Evolutionary conservation across 1,284 basidiomycete genomes (phyloP).

Genomic region (Apiotrichum brassicae): DNA sequence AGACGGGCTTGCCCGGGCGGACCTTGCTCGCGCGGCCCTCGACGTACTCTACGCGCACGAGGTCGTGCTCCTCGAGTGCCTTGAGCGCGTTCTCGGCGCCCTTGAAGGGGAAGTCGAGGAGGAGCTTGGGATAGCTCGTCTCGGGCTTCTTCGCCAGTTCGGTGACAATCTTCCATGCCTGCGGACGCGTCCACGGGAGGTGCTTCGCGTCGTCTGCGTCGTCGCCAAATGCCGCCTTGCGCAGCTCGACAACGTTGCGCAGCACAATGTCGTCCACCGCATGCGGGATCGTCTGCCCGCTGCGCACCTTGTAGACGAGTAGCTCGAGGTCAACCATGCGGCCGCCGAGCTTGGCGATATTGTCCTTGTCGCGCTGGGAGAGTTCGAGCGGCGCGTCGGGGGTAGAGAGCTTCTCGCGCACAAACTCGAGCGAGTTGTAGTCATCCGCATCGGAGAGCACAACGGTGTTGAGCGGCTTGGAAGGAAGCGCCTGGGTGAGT

Average conservation of each 20-base stretch:
- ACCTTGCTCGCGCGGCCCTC: constrained; percentile 80
- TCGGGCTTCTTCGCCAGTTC: constrained; percentile 64
- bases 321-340: constrained; percentile 58
- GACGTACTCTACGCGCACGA: constrained; percentile 70
- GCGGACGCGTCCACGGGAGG: constrained; percentile 75
- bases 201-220: constrained; percentile 77
- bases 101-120: constrained; percentile 85
- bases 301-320: constrained; percentile 78
- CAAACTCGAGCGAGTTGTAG: constrained; percentile 69
- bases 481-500: constrained; percentile 78
- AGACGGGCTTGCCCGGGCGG: constrained; percentile 82
- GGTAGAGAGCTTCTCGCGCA: constrained; percentile 68
- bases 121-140: constrained; percentile 71
- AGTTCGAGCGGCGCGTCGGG: constrained; percentile 30
- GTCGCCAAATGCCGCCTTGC: constrained; percentile 90
- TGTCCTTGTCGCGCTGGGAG: constrained; percentile 50
- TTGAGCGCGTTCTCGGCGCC: constrained; percentile 75
- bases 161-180: constrained; percentile 81
- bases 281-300: constrained; percentile 64
- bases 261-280: constrained; percentile 84
- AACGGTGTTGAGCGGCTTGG: constrained; percentile 73
- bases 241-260: constrained; percentile 71
- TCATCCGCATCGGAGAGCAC: constrained; percentile 78
- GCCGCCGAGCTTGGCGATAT: constrained; percentile 72
- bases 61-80: constrained; percentile 80